A percentile compares a stretch with the other conserved stretches of the same genome.
Conservation (phyloP, 257 asterid species). For the Ocimum tenuiflorum region DNA sequence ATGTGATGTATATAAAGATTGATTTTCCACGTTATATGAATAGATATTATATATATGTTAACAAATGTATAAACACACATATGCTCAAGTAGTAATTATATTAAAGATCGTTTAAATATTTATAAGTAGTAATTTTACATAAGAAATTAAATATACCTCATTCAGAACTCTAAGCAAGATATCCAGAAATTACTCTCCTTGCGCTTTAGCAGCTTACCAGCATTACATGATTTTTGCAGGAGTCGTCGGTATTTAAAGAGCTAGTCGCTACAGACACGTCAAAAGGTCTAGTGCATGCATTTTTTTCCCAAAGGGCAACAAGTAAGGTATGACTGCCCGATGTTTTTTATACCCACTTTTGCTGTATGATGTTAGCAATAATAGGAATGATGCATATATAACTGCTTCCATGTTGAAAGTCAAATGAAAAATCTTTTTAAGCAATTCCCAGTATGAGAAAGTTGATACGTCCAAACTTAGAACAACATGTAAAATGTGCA, state of each 20-base stretch:
- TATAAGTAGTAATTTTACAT: no score
- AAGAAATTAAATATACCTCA: no score
- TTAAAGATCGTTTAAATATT: no score
- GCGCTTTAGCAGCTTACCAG: slow-evolving; percentile 12
- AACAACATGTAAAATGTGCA: background rate
- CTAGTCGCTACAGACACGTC: slow-evolving; percentile 59
- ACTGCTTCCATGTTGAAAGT: slow-evolving; percentile 8
- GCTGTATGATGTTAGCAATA: background rate
- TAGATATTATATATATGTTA: no score
- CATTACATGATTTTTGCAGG: slow-evolving; percentile 41
- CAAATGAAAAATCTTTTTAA: background rate
- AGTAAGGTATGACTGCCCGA: slow-evolving; percentile 51
- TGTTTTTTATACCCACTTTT: slow-evolving; percentile 7
- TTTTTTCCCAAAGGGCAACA: slow-evolving; percentile 81
- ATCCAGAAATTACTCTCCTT: background rate
- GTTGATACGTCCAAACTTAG: background rate
- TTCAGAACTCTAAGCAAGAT: background rate
- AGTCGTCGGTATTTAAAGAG: slow-evolving; percentile 50
- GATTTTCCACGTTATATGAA: no score
- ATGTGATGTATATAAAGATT: no score
- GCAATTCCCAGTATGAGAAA: background rate
- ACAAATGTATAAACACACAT: no score
- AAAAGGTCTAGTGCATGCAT: slow-evolving; percentile 85
- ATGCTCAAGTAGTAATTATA: no score
- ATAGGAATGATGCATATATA: background rate